Conservation (phyloP, 495 filamentous ascomycete species). For the Penicillium ucsense region DNA sequence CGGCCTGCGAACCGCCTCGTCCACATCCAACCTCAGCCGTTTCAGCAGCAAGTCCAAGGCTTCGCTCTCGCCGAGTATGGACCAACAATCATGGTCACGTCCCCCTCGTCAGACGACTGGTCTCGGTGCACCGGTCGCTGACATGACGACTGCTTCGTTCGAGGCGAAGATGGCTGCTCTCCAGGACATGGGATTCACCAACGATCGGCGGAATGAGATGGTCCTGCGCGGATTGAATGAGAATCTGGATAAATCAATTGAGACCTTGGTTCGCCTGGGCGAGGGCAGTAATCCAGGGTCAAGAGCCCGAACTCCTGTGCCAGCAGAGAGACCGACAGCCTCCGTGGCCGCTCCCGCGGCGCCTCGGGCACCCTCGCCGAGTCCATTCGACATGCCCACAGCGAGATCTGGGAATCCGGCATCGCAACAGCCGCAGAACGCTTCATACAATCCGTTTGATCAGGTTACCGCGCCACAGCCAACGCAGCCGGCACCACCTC, state of each 20-base stretch:
- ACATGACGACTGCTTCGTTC: slow-evolving; percentile 46
- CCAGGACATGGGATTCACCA: slow-evolving; percentile 85
- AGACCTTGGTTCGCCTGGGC: slow-evolving; percentile 70
- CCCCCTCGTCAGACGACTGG: slow-evolving; percentile 45
- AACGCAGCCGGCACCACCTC: slow-evolving; percentile 42
- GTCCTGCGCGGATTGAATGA: slow-evolving; percentile 73
- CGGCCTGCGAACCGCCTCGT: slow-evolving; percentile 58
- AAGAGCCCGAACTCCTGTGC: slow-evolving; percentile 27
- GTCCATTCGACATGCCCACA: slow-evolving; percentile 41
- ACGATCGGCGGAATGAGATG: slow-evolving; percentile 69
- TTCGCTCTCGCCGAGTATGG: slow-evolving; percentile 21
- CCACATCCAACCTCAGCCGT: slow-evolving; percentile 47
- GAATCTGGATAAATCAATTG: slow-evolving; percentile 74
- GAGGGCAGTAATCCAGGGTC: slow-evolving; percentile 46
- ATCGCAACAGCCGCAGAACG: slow-evolving; percentile 14
- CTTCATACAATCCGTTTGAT: slow-evolving; percentile 61
- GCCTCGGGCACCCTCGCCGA: slow-evolving; percentile 25
- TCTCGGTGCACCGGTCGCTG: slow-evolving; percentile 57
- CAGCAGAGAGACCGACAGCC: slow-evolving; percentile 15
- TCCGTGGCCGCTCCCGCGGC: slow-evolving; percentile 3
- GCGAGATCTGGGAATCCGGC: slow-evolving; percentile 16
- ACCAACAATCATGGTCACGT: slow-evolving; percentile 21
- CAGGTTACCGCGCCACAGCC: slow-evolving; percentile 25
- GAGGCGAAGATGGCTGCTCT: slow-evolving; percentile 66
- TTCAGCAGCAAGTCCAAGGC: slow-evolving; percentile 19